Base-by-base conservation (phyloP, 2,329 filamentous ascomycete genomes). In the Ampelomyces quisqualis region DNA sequence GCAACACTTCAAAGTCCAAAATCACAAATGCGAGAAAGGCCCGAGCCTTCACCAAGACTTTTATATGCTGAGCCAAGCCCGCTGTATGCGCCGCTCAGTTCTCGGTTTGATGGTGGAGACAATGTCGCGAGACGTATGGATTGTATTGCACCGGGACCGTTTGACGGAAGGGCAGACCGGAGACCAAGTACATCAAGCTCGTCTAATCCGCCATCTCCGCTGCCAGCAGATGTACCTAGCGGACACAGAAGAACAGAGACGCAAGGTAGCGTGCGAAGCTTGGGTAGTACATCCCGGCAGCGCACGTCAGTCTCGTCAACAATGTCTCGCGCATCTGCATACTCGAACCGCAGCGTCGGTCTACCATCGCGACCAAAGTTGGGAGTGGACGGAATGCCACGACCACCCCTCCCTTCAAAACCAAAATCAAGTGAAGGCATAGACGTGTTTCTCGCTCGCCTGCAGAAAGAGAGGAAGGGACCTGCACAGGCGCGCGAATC, bases 91-190 rank as follows among this genome's bases (percentile, higher is more conserved):
- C 71, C 76, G 3, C 64, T 72, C 14, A 81, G 74, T 47, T 78
- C 79, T 18, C 64, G 63, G 22, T 60, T 58, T 2, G 65, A 67
- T 50, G 70, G 61, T 13, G 69, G 67, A 43, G 69, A 64, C 34
- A 72, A 65, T 37, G 33, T 88, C 19, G 57, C 85, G 53, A 76
- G 79, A 47, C 77, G 81, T 36, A 80, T 87, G 75, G 78, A 86
- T 51, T 77, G 72, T 7, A 84, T 87, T 57, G 75, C 80, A 1
- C 80, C 84, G 1, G 84, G 82, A 0, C 84, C 84, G 0, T 86
- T 88, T 54, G 80, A 82, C 49, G 64, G 75, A 31, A 51, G 21
- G 68, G 36, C 49, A 21, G 52, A 62, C 20, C 52, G 62, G 28
- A 59, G 61, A 40, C 64, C 64, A 17, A 64, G 61, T 23, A 63